Conservation (phyloP, 768 basidiomycete species). For the Hygrophorus russula region DNA sequence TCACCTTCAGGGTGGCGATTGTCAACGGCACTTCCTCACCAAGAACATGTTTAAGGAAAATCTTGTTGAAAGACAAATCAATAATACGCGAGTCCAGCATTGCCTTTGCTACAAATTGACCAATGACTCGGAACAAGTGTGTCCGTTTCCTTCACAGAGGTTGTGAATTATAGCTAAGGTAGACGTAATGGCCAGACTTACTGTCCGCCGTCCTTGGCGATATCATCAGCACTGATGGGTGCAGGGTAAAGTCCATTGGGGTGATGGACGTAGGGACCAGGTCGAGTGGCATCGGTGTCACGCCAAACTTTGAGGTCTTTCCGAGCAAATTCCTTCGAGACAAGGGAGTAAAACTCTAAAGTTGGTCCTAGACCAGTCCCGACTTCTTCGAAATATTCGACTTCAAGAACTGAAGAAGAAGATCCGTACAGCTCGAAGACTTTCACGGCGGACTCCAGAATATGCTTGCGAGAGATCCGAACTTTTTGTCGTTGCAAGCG, state of each 20-base stretch:
- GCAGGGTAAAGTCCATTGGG: constrained; percentile 82
- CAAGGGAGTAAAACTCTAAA: constrained; percentile 96
- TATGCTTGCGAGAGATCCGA: constrained; percentile 87
- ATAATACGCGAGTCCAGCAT: constrained; percentile 96
- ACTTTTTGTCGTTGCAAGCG: constrained; percentile 94
- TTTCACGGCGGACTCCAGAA: constrained; percentile 92
- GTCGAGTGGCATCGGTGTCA: constrained; percentile 56
- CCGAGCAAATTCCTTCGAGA: constrained; percentile 89
- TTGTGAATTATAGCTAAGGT: constrained; percentile 1
- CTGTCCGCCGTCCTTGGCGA: constrained; percentile 65
- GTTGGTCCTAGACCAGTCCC: constrained; percentile 97
- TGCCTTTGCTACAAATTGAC: constrained; percentile 95
- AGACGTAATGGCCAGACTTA: constrained; percentile 22
- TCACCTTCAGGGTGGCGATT: constrained; percentile 73
- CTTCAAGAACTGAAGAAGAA: constrained; percentile 87
- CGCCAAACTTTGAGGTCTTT: constrained; percentile 87
- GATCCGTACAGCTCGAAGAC: constrained; percentile 95
- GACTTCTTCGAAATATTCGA: constrained; percentile 98
- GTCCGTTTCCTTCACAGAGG: constrained; percentile 54
- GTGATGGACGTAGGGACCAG: constrained; percentile 70
- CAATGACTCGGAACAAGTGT: constrained; percentile 81
- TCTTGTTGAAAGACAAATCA: constrained; percentile 87
- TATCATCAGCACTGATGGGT: constrained; percentile 62
- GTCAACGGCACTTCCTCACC: constrained; percentile 80
- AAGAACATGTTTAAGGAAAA: constrained; percentile 87